Base-by-base conservation (phyloP, 2,329 filamentous ascomycete species). In the Claviceps pazoutovae region DNA sequence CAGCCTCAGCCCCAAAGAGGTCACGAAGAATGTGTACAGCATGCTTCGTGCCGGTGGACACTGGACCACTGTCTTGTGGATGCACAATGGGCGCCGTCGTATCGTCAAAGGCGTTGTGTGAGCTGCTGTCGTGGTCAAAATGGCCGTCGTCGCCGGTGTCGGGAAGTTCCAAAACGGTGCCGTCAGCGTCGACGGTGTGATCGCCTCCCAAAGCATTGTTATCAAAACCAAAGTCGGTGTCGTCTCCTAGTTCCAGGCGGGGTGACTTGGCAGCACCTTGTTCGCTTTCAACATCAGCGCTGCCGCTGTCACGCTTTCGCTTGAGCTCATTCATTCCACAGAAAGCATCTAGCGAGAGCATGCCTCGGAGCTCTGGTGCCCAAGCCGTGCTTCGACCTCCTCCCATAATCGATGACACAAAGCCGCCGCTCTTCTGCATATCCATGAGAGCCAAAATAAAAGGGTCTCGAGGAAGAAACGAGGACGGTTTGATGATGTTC, bases 11-110 rank as follows among this genome's bases (percentile, higher is more conserved):
- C 23, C 90, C 88, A 57, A 98, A 95, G 26, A 86, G 78, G 53
- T 96, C 89, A 51, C 93, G 85, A 8, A 98, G 80, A 50, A 97
- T 80, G 67, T 98, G 91, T 19, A 98, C 94, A 37, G 93, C 93
- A 62, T 95, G 90, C 68, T 94, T 93, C 11, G 93, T 98, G 54
- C 88, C 90, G 17, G 95, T 70, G 0, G 90, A 95, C 8, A 97
- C 84, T 0, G 88, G 86, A 0, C 89, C 89, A 56, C 82, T 88
- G 57, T 96, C 89, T 34, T 82, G 81, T 11, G 89, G 87, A 62
- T 93, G 86, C 4, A 90, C 79, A 3, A 88, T 69, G 11, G 87
- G 84, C 23, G 79, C 79, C 1, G 81, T 83, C 0, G 87, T 91
- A 44, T 89, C 86, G 59, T 95, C 88, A 60, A 93, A 88, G 36